phyloP scores from a whole-genome alignment of 2,329 filamentous ascomycete species.

The Beauveria scarabaeidicola region DNA sequence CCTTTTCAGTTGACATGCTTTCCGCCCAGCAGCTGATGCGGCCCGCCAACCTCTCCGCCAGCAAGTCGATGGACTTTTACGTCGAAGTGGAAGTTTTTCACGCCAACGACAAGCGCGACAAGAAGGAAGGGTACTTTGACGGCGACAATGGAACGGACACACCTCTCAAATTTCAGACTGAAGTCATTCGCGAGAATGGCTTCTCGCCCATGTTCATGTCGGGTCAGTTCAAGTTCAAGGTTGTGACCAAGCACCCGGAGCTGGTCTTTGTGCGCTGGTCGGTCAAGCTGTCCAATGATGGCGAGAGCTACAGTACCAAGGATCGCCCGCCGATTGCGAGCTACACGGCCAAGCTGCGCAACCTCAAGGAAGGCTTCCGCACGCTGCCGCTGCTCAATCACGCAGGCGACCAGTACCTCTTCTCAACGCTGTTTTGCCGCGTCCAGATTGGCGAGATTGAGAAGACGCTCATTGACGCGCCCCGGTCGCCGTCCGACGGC shows the following conservation, averaged over 20 bases:
- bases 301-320: slow-evolving; percentile 51
- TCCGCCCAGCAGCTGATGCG: slow-evolving; percentile 93
- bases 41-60: slow-evolving; percentile 61
- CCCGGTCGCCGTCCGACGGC: slow-evolving; percentile 29
- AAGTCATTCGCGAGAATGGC: slow-evolving; percentile 76
- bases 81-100: slow-evolving; percentile 92
- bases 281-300: slow-evolving; percentile 78
- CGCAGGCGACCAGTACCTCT: slow-evolving; percentile 86
- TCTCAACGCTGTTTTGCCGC: slow-evolving; percentile 88
- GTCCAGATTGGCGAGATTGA: slow-evolving; percentile 59
- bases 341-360: slow-evolving; percentile 86
- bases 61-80: slow-evolving; percentile 78
- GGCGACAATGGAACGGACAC: slow-evolving; percentile 36
- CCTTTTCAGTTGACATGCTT: slow-evolving; percentile 79
- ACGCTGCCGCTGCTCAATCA: slow-evolving; percentile 83
- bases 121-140: slow-evolving; percentile 62
- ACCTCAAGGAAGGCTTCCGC: slow-evolving; percentile 83
- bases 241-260: slow-evolving; percentile 91
- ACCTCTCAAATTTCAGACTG: slow-evolving; percentile 70
- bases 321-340: slow-evolving; percentile 65
- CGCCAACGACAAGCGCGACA: slow-evolving; percentile 87
- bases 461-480: slow-evolving; percentile 47
- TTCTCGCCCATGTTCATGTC: slow-evolving; percentile 81
- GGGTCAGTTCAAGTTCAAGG: slow-evolving; percentile 66
- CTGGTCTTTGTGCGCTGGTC: slow-evolving; percentile 90